These are phyloP conservation scores for Eucalyptus virginea DNA, from an alignment of 345 rosid species.

Conservation along the genomic window DNA sequence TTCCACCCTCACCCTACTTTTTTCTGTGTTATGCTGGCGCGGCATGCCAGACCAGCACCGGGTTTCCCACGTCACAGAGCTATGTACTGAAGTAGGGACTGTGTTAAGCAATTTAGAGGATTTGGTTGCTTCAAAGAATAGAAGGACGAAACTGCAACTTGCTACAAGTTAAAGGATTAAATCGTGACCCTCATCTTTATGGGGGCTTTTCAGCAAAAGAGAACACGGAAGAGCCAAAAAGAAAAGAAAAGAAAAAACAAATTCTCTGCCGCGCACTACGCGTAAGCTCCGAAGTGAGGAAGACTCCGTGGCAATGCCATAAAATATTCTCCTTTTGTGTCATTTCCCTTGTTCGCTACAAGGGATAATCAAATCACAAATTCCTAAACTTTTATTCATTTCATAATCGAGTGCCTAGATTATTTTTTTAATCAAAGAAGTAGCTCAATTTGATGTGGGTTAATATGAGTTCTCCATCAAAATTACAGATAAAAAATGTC, in stretches of 20 bases:
- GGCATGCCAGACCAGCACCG: neutral
- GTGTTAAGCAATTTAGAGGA: neutral
- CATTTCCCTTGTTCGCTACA: neutral
- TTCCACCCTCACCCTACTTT: neutral
- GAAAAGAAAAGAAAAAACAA: neutral
- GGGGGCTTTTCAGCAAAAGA: neutral
- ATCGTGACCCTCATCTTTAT: neutral
- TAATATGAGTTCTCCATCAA: neutral
- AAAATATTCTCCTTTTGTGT: neutral
- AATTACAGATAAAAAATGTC: neutral
- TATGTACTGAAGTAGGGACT: neutral
- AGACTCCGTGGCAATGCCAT: neutral
- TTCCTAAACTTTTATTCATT: neutral
- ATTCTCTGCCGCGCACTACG: neutral
- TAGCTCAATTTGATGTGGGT: neutral
- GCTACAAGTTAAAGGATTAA: neutral
- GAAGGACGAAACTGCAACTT: neutral
- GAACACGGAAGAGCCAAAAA: neutral
- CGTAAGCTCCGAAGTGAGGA: neutral
- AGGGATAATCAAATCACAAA: neutral
- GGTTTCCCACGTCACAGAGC: neutral
- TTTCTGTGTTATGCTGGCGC: neutral
- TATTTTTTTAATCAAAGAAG: neutral
- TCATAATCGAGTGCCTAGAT: neutral
- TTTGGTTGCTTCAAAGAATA: neutral